Conservation (phyloP, 2,329 filamentous ascomycete genomes). For the Penicillium sp. region DNA sequence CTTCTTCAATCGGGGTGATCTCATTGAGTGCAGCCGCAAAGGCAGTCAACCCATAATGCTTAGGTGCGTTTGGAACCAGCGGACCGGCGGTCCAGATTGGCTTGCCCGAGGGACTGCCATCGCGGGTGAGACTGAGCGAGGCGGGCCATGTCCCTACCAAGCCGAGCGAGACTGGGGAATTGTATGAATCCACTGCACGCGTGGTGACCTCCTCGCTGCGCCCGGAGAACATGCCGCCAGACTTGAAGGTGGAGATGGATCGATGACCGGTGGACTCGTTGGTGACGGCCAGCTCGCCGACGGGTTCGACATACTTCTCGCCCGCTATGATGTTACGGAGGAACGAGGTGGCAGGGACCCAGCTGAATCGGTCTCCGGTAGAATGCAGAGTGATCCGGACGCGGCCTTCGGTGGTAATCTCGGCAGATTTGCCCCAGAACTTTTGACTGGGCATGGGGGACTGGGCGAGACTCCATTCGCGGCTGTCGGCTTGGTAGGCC, state of each 20-base stretch:
- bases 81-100: conserved; percentile 73
- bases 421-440: conserved; percentile 96
- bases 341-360: conserved; percentile 83
- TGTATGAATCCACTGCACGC: conserved; percentile 63
- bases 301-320: conserved; percentile 95
- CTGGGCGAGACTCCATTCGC: conserved; percentile 79
- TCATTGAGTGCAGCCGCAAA: conserved; percentile 88
- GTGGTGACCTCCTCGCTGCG: conserved; percentile 83
- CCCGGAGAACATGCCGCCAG: conserved; percentile 95
- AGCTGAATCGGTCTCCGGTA: conserved; percentile 77
- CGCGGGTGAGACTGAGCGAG: conserved; percentile 60
- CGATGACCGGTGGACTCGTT: conserved; percentile 81
- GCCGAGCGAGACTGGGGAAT: conserved; percentile 59
- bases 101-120: conserved; percentile 55
- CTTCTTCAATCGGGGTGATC: conserved; percentile 71
- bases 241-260: conserved; percentile 83
- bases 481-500: conserved; percentile 85
- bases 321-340: conserved; percentile 94
- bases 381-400: conserved; percentile 70
- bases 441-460: conserved; percentile 86
- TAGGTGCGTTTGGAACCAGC: conserved; percentile 70
- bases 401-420: conserved; percentile 87
- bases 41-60: conserved; percentile 78
- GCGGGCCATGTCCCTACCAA: conserved; percentile 81
- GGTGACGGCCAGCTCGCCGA: conserved; percentile 77